These are phyloP conservation scores for Oryza coarctata DNA, from an alignment of 176 grass and related monocot species.

Conservation along the genomic window DNA sequence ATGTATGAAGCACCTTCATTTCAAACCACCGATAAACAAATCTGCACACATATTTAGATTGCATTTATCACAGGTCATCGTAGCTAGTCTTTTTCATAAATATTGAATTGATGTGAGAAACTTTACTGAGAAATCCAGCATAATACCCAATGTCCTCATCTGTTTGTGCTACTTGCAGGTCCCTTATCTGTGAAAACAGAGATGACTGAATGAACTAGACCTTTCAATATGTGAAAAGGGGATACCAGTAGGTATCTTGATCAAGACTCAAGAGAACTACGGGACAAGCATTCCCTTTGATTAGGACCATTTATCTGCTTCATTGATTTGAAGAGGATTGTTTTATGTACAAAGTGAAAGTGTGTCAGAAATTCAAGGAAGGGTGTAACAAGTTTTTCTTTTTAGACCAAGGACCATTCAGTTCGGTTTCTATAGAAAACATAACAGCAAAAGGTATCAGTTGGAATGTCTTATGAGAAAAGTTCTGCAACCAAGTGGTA, in stretches of 20 bases:
- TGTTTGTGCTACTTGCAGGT: slow-evolving; percentile 43
- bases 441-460: too few relatives aligned
- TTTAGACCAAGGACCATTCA: too few relatives aligned
- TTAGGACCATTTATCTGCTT: too few relatives aligned
- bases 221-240: too few relatives aligned
- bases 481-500: too few relatives aligned
- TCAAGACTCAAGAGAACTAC: not conserved
- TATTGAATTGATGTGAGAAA: not conserved
- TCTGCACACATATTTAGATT: not conserved
- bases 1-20: slow-evolving; percentile 60
- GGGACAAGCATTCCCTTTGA: not conserved
- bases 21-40: not conserved
- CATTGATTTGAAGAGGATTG: too few relatives aligned
- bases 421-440: too few relatives aligned
- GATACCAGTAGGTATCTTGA: not conserved
- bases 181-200: slow-evolving; percentile 33
- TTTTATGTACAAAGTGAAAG: too few relatives aligned
- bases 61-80: not conserved
- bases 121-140: slow-evolving; percentile 56
- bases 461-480: too few relatives aligned
- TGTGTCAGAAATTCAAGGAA: too few relatives aligned
- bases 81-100: not conserved
- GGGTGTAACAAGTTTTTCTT: too few relatives aligned
- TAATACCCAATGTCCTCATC: slow-evolving; percentile 67
- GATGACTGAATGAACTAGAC: not conserved